phyloP scores from a whole-genome alignment of 495 filamentous ascomycete species.

The Penicilliopsis zonata region DNA sequence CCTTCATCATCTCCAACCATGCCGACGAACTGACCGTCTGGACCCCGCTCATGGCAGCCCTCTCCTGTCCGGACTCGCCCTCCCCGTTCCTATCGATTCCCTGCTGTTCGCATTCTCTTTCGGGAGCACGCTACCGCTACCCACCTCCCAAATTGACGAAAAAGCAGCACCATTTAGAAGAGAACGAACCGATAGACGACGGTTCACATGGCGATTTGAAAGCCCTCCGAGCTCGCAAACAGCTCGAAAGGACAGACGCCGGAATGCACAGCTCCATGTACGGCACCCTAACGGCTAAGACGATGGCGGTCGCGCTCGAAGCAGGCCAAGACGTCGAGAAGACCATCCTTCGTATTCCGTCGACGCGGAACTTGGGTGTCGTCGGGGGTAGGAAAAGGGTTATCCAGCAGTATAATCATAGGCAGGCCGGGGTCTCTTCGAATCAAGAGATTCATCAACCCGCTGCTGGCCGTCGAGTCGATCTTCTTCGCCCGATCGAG shows the following conservation, averaged over 20 bases:
- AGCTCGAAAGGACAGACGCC: constrained; percentile 19
- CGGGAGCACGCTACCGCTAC: constrained; percentile 60
- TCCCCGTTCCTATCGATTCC: constrained; percentile 80
- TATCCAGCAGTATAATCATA: constrained; percentile 8
- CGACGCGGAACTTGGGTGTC: constrained; percentile 74
- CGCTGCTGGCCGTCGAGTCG: not conserved
- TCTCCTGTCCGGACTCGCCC: constrained; percentile 41
- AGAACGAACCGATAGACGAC: constrained; percentile 14
- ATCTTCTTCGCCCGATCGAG: constrained; percentile 8
- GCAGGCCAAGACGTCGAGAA: constrained; percentile 67
- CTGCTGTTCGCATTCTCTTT: constrained; percentile 84
- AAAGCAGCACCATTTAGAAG: constrained; percentile 1
- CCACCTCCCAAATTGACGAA: constrained; percentile 31
- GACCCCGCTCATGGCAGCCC: constrained; percentile 78
- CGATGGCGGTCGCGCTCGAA: constrained; percentile 48
- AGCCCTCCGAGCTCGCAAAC: constrained; percentile 23
- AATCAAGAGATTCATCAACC: not conserved
- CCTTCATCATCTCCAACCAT: constrained; percentile 94
- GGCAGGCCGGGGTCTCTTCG: not conserved
- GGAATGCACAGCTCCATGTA: constrained; percentile 46
- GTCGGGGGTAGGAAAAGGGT: constrained; percentile 41
- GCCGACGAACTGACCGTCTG: constrained; percentile 91
- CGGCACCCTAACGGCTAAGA: constrained; percentile 62
- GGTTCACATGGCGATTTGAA: constrained; percentile 30
- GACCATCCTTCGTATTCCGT: constrained; percentile 76